Conservation (phyloP, 805 yeast genomes). For the Kodamaea jinghongensis region DNA sequence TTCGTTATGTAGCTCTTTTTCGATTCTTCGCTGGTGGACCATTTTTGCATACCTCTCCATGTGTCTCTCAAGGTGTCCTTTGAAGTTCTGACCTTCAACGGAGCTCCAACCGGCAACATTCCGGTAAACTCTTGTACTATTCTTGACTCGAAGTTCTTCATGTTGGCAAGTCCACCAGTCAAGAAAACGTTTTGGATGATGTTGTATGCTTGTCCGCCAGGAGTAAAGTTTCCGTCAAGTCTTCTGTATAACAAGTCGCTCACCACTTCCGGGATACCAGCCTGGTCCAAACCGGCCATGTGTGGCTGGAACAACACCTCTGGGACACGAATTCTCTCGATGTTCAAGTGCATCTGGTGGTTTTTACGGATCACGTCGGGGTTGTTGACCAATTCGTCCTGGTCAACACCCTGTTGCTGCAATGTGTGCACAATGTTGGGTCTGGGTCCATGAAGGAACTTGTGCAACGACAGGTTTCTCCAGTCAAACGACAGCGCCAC, state of each 20-base stretch:
- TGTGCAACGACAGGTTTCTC: conserved; percentile 74
- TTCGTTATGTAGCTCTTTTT: conserved; percentile 53
- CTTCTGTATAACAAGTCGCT: conserved; percentile 64
- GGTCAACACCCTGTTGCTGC: conserved; percentile 41
- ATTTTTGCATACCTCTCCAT: conserved; percentile 91
- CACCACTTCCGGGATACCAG: conserved; percentile 81
- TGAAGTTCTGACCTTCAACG: conserved; percentile 61
- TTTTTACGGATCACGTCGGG: conserved; percentile 77
- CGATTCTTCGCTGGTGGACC: conserved; percentile 55
- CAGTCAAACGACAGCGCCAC: conserved; percentile 72
- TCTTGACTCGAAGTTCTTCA: conserved; percentile 66
- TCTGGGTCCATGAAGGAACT: conserved; percentile 86
- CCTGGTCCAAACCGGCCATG: conserved; percentile 94
- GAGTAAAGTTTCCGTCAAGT: conserved; percentile 52
- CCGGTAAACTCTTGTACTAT: conserved; percentile 65
- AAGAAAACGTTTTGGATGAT: conserved; percentile 66
- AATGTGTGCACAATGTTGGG: conserved; percentile 62
- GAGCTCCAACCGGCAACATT: conserved; percentile 66
- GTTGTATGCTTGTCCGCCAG: conserved; percentile 51
- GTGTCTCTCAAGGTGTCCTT: conserved; percentile 72
- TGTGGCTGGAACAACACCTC: conserved; percentile 91
- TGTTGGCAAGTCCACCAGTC: conserved; percentile 79
- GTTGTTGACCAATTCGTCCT: conserved; percentile 42
- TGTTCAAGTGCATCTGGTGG: conserved; percentile 86
- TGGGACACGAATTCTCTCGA: conserved; percentile 89